These are phyloP conservation scores for Wolfiporia cocos DNA, from an alignment of 1,284 basidiomycete genomes.

Conservation along the genomic window DNA sequence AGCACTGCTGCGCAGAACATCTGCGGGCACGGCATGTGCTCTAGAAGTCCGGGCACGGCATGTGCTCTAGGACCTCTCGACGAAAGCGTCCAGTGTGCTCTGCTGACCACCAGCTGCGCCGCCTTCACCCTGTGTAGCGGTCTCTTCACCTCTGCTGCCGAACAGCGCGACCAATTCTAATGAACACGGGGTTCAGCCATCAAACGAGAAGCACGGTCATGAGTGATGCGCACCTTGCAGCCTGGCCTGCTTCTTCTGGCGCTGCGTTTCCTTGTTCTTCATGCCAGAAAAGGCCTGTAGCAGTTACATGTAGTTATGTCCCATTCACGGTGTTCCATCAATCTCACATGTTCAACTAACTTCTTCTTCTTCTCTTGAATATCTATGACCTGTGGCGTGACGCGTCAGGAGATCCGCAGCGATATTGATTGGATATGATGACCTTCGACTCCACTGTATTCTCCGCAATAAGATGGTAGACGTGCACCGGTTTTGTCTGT, in stretches of 20 bases:
- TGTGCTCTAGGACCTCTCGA: too few relatives aligned
- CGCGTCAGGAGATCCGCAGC: too few relatives aligned
- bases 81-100: too few relatives aligned
- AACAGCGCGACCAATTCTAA: slow-evolving; percentile 18
- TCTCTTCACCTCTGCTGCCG: slow-evolving; percentile 2
- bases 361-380: slow-evolving; percentile 80
- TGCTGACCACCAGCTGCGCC: too few relatives aligned
- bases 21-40: too few relatives aligned
- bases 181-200: background rate
- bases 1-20: too few relatives aligned
- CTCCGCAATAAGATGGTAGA: slow-evolving; percentile 85
- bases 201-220: background rate
- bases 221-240: slow-evolving; percentile 44
- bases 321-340: too few relatives aligned
- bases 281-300: slow-evolving; percentile 78
- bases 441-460: slow-evolving; percentile 84
- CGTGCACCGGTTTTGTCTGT: slow-evolving; percentile 74
- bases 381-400: slow-evolving; percentile 52
- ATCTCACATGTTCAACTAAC: slow-evolving; percentile 60
- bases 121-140: too few relatives aligned
- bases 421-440: too few relatives aligned
- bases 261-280: slow-evolving; percentile 60
- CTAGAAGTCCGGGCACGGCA: too few relatives aligned
- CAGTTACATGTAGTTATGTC: too few relatives aligned
- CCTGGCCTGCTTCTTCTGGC: slow-evolving; percentile 68